Evolutionary conservation across 805 yeast genomes (phyloP).

Genomic region (Maudiozyma saulgeensis): DNA sequence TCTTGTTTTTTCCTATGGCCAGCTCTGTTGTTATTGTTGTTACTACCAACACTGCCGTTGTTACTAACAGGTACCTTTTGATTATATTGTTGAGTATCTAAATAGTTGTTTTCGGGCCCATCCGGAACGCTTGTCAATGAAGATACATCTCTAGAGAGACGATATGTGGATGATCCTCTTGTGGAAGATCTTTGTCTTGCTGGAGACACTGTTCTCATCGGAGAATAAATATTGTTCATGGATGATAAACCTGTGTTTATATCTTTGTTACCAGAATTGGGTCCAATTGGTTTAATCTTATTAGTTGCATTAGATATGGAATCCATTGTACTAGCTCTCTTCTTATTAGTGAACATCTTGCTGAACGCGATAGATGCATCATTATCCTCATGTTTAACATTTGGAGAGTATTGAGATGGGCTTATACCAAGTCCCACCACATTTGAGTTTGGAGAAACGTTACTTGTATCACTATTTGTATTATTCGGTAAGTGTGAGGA

Average conservation of each 20-base stretch:
- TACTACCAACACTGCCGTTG: neutral
- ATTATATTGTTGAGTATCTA: slow-evolving; percentile 15
- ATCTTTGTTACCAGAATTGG: neutral
- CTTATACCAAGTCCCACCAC: neutral
- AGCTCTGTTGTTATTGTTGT: slow-evolving; percentile 4
- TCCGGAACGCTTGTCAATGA: slow-evolving; percentile 15
- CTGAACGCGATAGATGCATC: slow-evolving; percentile 31
- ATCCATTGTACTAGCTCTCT: slow-evolving; percentile 24
- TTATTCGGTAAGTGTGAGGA: neutral
- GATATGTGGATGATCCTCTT: slow-evolving; percentile 17
- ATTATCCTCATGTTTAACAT: slow-evolving; percentile 18
- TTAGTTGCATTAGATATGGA: slow-evolving; percentile 10
- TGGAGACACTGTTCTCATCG: slow-evolving; percentile 24
- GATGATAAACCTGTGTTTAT: slow-evolving; percentile 14
- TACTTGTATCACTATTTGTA: neutral
- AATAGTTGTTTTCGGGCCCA: slow-evolving; percentile 9
- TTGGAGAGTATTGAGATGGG: neutral
- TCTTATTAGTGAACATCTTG: slow-evolving; percentile 25
- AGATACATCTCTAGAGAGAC: slow-evolving; percentile 22
- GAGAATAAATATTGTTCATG: slow-evolving; percentile 20
- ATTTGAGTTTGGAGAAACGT: neutral
- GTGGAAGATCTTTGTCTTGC: slow-evolving; percentile 25
- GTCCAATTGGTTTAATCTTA: neutral
- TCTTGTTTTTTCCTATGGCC: slow-evolving; percentile 26
- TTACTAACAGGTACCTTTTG: neutral